Evolutionary conservation across 1,139 yeast genomes (phyloP).

Genomic region (Hansenula anomala): DNA sequence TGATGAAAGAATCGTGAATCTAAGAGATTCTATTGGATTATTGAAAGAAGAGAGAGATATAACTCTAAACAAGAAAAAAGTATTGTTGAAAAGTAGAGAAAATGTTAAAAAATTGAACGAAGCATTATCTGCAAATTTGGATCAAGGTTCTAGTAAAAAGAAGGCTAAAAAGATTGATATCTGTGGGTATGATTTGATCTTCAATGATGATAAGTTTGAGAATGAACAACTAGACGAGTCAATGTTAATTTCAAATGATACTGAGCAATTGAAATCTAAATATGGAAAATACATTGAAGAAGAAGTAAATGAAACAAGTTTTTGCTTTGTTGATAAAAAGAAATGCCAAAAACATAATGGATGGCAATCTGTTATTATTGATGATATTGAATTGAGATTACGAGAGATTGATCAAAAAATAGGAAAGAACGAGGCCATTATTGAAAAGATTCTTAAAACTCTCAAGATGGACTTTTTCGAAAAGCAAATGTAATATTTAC

Average conservation of each 20-base stretch:
- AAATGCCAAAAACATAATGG: constrained; percentile 65
- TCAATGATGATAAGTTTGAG: constrained; percentile 12
- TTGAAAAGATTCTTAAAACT: constrained; percentile 29
- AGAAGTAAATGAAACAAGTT: constrained; percentile 8
- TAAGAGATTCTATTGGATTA: constrained; percentile 13
- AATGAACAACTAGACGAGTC: constrained; percentile 7
- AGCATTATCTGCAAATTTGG: constrained; percentile 9
- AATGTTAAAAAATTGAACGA: constrained; percentile 27
- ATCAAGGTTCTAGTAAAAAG: constrained; percentile 5
- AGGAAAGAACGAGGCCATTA: constrained; percentile 14
- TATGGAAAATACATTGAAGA: constrained; percentile 12
- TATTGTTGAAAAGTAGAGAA: constrained; percentile 17
- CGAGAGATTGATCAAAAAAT: constrained; percentile 30
- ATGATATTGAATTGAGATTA: constrained; percentile 34
- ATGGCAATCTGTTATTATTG: constrained; percentile 56
- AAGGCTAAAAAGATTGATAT: constrained; percentile 19
- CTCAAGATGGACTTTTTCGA: constrained; percentile 35
- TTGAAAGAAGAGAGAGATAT: constrained; percentile 14
- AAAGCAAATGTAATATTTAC: constrained; percentile 9
- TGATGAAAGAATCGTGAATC: constrained; percentile 18
- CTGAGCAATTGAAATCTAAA: constrained; percentile 10
- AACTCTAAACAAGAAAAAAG: constrained; percentile 10
- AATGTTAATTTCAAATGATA: constrained; percentile 7
- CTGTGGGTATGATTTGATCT: constrained; percentile 26
- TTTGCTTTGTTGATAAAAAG: constrained; percentile 59